phyloP scores from a whole-genome alignment of 2,329 filamentous ascomycete species.

The Leptosphaerulina australis region DNA sequence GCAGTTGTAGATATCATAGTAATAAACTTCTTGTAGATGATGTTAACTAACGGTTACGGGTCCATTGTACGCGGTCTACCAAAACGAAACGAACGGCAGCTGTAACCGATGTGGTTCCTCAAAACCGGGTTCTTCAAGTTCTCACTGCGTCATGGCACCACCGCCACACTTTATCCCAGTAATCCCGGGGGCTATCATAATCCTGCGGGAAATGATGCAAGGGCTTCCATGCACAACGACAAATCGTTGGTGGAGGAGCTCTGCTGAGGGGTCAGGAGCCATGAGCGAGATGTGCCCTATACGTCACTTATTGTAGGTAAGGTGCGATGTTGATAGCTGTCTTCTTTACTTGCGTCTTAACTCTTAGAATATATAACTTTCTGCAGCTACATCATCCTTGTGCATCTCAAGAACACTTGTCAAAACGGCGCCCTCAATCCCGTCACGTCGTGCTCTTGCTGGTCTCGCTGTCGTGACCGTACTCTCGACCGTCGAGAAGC shows the following conservation, averaged over 20 bases:
- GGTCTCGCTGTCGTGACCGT: conserved; percentile 44
- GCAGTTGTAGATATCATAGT: not conserved
- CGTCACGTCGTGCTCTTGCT: conserved; percentile 44
- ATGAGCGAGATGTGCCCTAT: conserved; percentile 14
- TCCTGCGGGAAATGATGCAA: conserved; percentile 25
- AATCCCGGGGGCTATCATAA: conserved; percentile 19
- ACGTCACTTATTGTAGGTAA: conserved; percentile 10
- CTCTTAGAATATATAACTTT: not conserved
- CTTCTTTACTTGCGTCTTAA: conserved; percentile 7
- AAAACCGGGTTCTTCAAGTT: conserved; percentile 31
- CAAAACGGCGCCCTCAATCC: conserved; percentile 41
- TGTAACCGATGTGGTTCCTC: conserved; percentile 19
- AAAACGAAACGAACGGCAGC: conserved; percentile 18
- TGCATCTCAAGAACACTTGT: not conserved
- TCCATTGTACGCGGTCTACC: conserved; percentile 2
- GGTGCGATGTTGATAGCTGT: conserved; percentile 8
- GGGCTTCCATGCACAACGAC: conserved; percentile 29
- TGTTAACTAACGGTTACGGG: conserved; percentile 8
- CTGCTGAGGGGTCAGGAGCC: conserved; percentile 8
- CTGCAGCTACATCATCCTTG: not conserved
- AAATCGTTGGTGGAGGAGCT: conserved; percentile 18
- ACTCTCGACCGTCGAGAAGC: conserved; percentile 43
- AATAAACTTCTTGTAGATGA: no score
- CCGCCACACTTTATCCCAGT: conserved; percentile 15
- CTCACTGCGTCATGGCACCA: conserved; percentile 28